A percentile compares a stretch with the other conserved stretches of the same genome.
Evolutionary conservation across 371 early-diverging fungal species (phyloP).

Genomic region (Lichtheimia ramosa): DNA sequence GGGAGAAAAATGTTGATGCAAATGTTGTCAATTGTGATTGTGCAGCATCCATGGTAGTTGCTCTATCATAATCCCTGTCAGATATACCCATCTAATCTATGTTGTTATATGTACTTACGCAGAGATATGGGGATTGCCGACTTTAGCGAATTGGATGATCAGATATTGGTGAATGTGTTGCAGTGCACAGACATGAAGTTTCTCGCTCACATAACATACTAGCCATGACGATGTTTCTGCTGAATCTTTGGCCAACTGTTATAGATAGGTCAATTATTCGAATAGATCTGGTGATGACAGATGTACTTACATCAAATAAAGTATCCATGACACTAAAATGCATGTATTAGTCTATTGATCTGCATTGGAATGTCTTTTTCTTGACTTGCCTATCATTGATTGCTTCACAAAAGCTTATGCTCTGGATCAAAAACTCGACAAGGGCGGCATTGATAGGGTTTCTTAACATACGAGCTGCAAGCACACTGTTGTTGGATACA

Average conservation of each 20-base stretch:
- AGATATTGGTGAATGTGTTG: slow-evolving; percentile 30
- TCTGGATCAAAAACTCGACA: slow-evolving; percentile 29
- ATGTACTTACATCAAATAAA: slow-evolving; percentile 12
- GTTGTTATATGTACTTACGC: background rate
- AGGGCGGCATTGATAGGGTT: slow-evolving; percentile 32
- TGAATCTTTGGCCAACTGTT: slow-evolving; percentile 11
- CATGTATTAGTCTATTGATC: too few relatives aligned
- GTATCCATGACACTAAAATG: slow-evolving; percentile 4
- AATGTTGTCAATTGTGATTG: slow-evolving; percentile 17
- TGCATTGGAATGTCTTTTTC: too few relatives aligned
- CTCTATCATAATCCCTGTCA: background rate
- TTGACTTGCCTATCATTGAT: slow-evolving; percentile 19
- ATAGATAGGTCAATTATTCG: background rate
- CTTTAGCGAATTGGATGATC: slow-evolving; percentile 17
- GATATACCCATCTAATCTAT: background rate
- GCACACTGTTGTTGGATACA: background rate
- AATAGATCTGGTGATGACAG: background rate
- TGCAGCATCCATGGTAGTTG: slow-evolving; percentile 2
- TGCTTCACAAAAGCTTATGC: slow-evolving; percentile 31
- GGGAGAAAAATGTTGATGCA: slow-evolving; percentile 16
- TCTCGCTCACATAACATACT: slow-evolving; percentile 24
- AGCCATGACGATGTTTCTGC: slow-evolving; percentile 27
- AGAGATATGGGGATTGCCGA: slow-evolving; percentile 28
- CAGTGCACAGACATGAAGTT: slow-evolving; percentile 21
- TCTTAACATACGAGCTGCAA: slow-evolving; percentile 9